Conservation (phyloP, 164 flowering plant species). For the Cinnamomum micranthum region DNA sequence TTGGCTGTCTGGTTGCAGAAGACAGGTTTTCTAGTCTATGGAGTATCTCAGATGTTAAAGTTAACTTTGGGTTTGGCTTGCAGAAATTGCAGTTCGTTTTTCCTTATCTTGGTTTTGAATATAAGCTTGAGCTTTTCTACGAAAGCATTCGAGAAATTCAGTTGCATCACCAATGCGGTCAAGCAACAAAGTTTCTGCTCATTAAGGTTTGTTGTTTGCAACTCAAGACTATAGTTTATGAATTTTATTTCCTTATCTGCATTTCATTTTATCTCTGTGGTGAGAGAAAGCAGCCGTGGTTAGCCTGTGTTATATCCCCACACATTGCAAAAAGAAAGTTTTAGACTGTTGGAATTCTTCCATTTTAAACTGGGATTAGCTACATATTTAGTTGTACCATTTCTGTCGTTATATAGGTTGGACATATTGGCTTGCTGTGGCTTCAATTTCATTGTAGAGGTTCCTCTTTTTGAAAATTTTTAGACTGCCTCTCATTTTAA, state of each 20-base stretch:
- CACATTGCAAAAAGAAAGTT: no score
- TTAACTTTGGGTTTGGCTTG: slow-evolving; percentile 44
- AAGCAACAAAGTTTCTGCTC: slow-evolving; percentile 37
- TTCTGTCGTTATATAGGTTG: no score
- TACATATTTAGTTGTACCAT: no score
- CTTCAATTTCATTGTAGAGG: no score
- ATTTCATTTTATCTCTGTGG: neutral
- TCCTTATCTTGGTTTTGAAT: slow-evolving; percentile 5
- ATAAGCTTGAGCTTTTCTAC: slow-evolving; percentile 42
- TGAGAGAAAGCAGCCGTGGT: no score
- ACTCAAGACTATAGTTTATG: neutral
- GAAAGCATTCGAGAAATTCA: slow-evolving; percentile 66
- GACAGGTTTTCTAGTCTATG: slow-evolving; percentile 46
- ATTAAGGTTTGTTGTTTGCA: slow-evolving; percentile 51
- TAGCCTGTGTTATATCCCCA: no score
- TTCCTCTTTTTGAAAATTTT: no score
- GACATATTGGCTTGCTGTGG: no score
- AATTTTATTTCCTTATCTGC: neutral
- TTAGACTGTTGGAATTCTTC: no score
- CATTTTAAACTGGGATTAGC: no score
- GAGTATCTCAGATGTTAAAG: slow-evolving; percentile 26
- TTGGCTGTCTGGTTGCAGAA: slow-evolving; percentile 66
- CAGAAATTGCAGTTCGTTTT: slow-evolving; percentile 18
- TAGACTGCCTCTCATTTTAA: no score
- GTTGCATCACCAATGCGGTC: slow-evolving; percentile 37